Evolutionary conservation across 2,329 filamentous ascomycete species (phyloP).

Genomic region (Dactylonectria macrodidyma): DNA sequence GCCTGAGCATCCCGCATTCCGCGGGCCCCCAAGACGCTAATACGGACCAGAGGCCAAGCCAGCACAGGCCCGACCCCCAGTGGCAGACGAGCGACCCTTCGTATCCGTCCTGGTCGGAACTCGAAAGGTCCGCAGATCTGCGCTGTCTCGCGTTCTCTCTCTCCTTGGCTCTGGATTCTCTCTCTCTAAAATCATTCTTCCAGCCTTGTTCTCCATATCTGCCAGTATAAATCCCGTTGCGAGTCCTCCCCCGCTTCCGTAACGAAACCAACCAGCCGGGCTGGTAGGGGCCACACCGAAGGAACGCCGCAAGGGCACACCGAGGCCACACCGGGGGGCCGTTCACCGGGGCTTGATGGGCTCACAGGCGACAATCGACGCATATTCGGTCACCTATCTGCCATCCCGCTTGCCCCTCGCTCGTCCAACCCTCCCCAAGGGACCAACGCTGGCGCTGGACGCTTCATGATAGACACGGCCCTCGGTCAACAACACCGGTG

Average conservation of each 20-base stretch:
- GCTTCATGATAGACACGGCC: constrained; percentile 13
- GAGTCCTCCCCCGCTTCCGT: not conserved
- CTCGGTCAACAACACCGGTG: constrained; percentile 3
- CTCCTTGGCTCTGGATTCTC: not conserved
- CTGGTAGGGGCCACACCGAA: not conserved
- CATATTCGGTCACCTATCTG: not conserved
- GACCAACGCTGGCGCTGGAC: constrained; percentile 14
- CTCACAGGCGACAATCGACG: constrained; percentile 19
- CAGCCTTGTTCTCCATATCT: constrained; percentile 9
- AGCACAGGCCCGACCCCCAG: not conserved
- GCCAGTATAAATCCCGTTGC: not conserved
- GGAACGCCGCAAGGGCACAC: not conserved
- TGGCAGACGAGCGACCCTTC: not conserved
- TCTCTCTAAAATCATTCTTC: not conserved
- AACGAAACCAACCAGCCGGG: constrained; percentile 14
- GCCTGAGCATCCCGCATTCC: not conserved
- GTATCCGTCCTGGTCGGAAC: not conserved
- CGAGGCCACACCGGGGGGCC: constrained; percentile 24
- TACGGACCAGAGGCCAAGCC: not conserved
- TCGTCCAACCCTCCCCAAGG: not conserved
- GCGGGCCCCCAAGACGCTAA: constrained; percentile 5
- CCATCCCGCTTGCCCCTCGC: constrained; percentile 1
- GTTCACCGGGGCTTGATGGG: constrained; percentile 22
- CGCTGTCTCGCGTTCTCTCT: not conserved
- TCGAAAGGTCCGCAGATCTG: not conserved